phyloP scores from a whole-genome alignment of 2,329 filamentous ascomycete genomes.

The Trichoderma sp. region DNA sequence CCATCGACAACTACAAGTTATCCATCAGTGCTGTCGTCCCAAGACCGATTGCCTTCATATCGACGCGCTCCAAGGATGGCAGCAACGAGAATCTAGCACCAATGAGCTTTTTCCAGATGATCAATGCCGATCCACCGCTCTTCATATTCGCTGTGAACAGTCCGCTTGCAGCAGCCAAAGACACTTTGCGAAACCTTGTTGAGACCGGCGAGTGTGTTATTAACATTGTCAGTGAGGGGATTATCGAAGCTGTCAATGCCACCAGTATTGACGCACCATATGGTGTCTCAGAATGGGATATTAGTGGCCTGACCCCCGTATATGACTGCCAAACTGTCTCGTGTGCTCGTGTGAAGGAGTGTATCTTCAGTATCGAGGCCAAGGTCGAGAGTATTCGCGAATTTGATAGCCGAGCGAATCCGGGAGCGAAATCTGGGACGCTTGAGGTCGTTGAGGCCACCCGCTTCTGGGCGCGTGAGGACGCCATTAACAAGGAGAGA shows the following conservation, averaged over 20 bases:
- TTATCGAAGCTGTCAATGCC: neutral
- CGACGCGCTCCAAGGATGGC: neutral
- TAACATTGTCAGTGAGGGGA: neutral
- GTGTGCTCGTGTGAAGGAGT: no score
- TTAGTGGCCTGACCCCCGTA: neutral
- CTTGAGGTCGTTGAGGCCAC: no score
- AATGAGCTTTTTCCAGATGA: neutral
- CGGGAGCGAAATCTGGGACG: no score
- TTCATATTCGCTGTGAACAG: neutral
- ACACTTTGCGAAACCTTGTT: neutral
- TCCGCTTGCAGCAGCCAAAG: neutral
- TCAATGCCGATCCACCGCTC: neutral
- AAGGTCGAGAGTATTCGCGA: no score
- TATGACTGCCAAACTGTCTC: no score
- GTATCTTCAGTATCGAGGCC: no score
- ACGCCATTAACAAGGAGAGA: no score
- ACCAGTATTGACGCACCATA: neutral
- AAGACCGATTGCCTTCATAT: neutral
- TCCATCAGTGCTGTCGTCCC: neutral
- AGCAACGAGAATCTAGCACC: neutral
- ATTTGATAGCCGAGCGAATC: no score
- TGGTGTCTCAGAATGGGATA: neutral
- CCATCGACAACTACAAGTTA: neutral
- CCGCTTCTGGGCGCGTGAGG: no score
- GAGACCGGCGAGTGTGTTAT: neutral